These are phyloP conservation scores for Lotus japonicus DNA, from an alignment of 306 rosid genomes.

Conservation along the genomic window DNA sequence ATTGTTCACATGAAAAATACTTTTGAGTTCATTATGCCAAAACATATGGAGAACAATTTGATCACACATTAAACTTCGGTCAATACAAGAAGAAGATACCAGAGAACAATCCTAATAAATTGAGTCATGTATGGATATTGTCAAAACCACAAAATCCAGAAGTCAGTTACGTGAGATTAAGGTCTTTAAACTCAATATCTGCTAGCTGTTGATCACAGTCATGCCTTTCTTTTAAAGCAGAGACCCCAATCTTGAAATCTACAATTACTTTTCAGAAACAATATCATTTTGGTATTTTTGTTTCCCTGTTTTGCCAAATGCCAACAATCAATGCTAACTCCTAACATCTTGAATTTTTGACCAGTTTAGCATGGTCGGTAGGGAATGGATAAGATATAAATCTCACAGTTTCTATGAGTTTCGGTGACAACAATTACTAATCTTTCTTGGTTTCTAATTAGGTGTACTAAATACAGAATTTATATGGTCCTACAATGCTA, in stretches of 20 bases:
- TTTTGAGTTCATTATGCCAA: no score
- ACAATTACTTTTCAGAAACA: neutral
- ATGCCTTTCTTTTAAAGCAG: constrained; percentile 10
- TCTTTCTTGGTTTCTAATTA: neutral
- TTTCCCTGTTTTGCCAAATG: neutral
- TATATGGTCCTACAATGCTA: constrained; percentile 8
- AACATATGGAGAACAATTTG: no score
- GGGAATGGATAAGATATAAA: constrained; percentile 20
- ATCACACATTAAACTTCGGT: no score
- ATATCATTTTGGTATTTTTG: constrained; percentile 6
- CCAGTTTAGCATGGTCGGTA: constrained; percentile 20
- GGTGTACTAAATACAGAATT: neutral
- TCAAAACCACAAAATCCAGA: neutral
- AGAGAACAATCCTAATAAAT: no score
- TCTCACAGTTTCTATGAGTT: constrained; percentile 15
- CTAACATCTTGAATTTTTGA: neutral
- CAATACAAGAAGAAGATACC: no score
- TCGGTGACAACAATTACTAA: neutral
- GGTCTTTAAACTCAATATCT: neutral
- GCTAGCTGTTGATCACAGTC: constrained; percentile 1
- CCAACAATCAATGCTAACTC: neutral
- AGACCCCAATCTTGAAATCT: neutral
- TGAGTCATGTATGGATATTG: neutral
- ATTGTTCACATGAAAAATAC: no score
- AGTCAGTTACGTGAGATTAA: constrained; percentile 12